phyloP scores from a whole-genome alignment of 2,329 filamentous ascomycete genomes.

The Eutypella sp. region DNA sequence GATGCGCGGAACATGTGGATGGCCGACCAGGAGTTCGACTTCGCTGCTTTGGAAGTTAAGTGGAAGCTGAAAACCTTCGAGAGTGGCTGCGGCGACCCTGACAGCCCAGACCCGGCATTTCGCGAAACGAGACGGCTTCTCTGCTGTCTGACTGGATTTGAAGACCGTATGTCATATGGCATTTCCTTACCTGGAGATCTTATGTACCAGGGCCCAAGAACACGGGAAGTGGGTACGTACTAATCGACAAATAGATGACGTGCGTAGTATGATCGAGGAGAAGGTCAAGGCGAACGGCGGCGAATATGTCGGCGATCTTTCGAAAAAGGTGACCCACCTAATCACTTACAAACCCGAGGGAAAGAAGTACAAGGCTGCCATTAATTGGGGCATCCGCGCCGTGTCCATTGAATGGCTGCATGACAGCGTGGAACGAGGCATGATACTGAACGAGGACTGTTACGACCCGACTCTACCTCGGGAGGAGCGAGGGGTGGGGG shows the following conservation, averaged over 20 bases:
- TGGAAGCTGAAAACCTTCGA: constrained; percentile 62
- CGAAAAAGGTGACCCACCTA: constrained; percentile 79
- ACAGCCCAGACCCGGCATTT: constrained; percentile 18
- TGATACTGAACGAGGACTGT: constrained; percentile 82
- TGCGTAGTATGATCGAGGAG: constrained; percentile 66
- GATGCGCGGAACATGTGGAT: constrained; percentile 78
- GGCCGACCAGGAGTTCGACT: constrained; percentile 68
- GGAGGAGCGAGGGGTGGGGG: constrained; percentile 70
- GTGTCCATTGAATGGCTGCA: constrained; percentile 82
- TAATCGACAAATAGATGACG: constrained; percentile 41
- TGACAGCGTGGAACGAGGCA: constrained; percentile 76
- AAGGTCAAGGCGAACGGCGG: constrained; percentile 67
- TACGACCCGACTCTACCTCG: constrained; percentile 71
- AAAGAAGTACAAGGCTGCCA: constrained; percentile 87
- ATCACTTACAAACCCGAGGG: constrained; percentile 75
- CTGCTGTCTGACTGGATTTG: constrained; percentile 54
- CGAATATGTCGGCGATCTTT: constrained; percentile 83
- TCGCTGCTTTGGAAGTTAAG: constrained; percentile 61
- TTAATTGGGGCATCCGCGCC: constrained; percentile 71
- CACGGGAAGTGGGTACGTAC: constrained; percentile 1
- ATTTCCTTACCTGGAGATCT: no score
- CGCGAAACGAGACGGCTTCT: constrained; percentile 37
- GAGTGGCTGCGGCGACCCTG: constrained; percentile 39
- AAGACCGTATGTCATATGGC: constrained; percentile 41
- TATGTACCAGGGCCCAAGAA: no score